Base-by-base conservation (phyloP, 1,284 basidiomycete species). In the Volvariella volvacea region DNA sequence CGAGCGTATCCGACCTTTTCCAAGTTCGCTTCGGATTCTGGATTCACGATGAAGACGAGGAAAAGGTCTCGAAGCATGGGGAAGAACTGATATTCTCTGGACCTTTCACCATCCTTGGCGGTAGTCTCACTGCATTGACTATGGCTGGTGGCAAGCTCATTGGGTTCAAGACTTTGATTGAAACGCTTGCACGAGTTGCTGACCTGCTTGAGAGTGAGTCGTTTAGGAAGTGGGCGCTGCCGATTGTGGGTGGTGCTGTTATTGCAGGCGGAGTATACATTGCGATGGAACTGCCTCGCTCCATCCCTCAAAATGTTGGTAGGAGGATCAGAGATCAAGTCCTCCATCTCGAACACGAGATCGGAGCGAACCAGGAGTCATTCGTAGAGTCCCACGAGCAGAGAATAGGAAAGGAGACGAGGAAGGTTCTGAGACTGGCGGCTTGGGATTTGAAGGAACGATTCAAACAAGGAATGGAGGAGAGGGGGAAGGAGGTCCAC, bases 361-460 rank as follows among this genome's bases (percentile, higher is more conserved):
- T 4, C 4, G 60, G 57, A 9, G 42, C 42, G 3, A 58, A 62
- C 28, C 49, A 58, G 12, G 64, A 64, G 16, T 48, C 59, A 22
- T 96, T 88, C 57, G 70, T 84, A 14, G 80, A 86, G 44, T 73
- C 71, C 2, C 84, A 98, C 57, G 74, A 81, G 0, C 73, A 70
- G 38, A 75, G 95, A 12, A 75, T 97, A 38, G 71, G 80, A 40
- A 76, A 85, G 32, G 96, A 99, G 74, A 91, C 91, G 15, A 79
- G 95, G 57, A 98, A 98, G 68, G 95, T 99, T 40, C 69, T 99
- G 55, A 74, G 94, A 40, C 65, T 95, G 14, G 93, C 89, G n/a
- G 83, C 85, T 15, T 97, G 90, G 88, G 94, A 98, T 63, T 64
- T 96, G 48, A 78, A 78, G 52, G 89, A 92, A 63, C 77, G 86